A percentile compares a stretch with the other conserved stretches of the same genome.
Evolutionary conservation across 306 rosid species (phyloP).

Genomic region (Mucuna pruriens): DNA sequence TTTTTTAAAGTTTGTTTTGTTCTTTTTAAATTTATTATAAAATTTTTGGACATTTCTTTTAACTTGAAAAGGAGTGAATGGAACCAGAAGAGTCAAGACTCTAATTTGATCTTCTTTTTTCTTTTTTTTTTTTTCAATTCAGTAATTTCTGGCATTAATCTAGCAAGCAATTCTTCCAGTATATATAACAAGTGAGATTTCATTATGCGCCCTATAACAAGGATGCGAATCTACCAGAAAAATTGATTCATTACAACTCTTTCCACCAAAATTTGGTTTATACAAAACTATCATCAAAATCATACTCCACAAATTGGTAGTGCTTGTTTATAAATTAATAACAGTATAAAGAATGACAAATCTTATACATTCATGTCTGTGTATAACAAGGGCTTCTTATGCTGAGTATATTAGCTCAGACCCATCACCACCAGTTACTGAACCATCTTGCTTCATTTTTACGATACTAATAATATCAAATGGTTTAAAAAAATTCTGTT

Average conservation of each 20-base stretch:
- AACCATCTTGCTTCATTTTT: constrained; percentile 7
- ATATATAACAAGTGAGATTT: neutral
- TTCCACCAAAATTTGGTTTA: constrained; percentile 24
- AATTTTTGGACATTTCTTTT: neutral
- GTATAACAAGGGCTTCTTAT: constrained; percentile 29
- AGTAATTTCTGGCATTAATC: neutral
- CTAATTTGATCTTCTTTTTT: neutral
- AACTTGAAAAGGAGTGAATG: neutral
- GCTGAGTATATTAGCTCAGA: constrained; percentile 9
- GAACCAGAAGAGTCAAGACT: neutral
- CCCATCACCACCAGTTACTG: constrained; percentile 5
- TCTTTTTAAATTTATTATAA: too few relatives aligned
- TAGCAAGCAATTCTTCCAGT: neutral
- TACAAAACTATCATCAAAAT: constrained; percentile 29
- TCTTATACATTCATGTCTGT: neutral
- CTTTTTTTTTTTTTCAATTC: neutral
- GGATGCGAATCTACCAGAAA: neutral
- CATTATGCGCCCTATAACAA: neutral
- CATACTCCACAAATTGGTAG: neutral
- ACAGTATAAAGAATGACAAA: constrained; percentile 28
- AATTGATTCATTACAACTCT: neutral
- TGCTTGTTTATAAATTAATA: constrained; percentile 16
- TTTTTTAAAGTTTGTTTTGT: too few relatives aligned
- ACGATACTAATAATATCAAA: constrained; percentile 11
- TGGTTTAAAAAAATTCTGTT: constrained; percentile 13